Base-by-base conservation (phyloP, 108 stramenopile genomes). In the Schizochytrium sp. region DNA sequence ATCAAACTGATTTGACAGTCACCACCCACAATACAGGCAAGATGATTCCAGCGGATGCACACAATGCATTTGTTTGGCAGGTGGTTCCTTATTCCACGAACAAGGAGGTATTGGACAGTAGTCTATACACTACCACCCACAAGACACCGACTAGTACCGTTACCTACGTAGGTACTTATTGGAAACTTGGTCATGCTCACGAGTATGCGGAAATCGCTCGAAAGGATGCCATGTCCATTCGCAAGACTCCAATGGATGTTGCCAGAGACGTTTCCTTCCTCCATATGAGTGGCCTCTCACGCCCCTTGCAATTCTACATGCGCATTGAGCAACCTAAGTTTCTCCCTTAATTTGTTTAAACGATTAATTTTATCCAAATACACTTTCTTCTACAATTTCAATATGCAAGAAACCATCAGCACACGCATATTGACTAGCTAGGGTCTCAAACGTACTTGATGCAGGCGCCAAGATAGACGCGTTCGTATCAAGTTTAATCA, bases 181-280 rank as follows among this genome's bases (percentile, higher is more conserved):
- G 61, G 61, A 42, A 28, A 4, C 41, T 64, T 42, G 61, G 61
- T 4, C 61, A 64, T 42, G 61, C 61, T 4, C 7, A 64, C 10
- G 61, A 8, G 0, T 64, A 64, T 42, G 61, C 61, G 61, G 41
- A 64, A 42, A 7, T 64, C 61, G 0, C 4, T 28, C 61, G 41
- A 28, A 7, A 17, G 13, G 4, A 4, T 4, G 4, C 4, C 7
- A 4, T 41, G 41, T 28, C 4, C 7, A 42, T 42, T 4, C 61
- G 61, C 61, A 7, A 64, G 61, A 8, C 13, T 42, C 0, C 7
- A 42, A 28, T 64, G 41, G 61, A 64, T 42, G 61, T 64, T 0
- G 61, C 61, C 7, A 28, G 61, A 28, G 61, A 64, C 61, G 61
- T 64, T 42, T 8, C 7, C 13, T 64, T 64, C 61, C 61, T 64